A percentile compares a stretch with the other conserved stretches of the same genome.
These are phyloP conservation scores for Mucor piriformis DNA, from an alignment of 371 early-diverging fungal species.

Conservation along the genomic window DNA sequence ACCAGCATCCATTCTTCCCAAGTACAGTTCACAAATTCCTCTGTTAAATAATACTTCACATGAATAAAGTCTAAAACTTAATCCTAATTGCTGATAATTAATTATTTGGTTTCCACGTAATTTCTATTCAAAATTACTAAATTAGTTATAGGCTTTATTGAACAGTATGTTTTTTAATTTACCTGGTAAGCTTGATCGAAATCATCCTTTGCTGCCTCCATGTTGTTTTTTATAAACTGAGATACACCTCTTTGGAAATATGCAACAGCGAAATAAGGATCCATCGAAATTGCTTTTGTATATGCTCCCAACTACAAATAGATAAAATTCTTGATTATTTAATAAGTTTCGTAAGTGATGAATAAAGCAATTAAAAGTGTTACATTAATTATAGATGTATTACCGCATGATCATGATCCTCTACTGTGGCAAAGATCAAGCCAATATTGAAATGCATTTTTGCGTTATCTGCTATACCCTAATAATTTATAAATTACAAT, in stretches of 20 bases:
- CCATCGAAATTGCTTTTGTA: slow-evolving; percentile 72
- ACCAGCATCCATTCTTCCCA: slow-evolving; percentile 77
- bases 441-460: slow-evolving; percentile 97
- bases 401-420: slow-evolving; percentile 85
- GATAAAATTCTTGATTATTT: background rate
- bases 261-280: slow-evolving; percentile 89
- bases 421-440: slow-evolving; percentile 73
- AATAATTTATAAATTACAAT: slow-evolving; percentile 12
- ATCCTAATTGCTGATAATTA: slow-evolving; percentile 94
- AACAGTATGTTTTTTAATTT: background rate
- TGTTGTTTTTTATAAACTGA: slow-evolving; percentile 64
- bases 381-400: slow-evolving; percentile 19
- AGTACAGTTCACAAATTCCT: slow-evolving; percentile 79
- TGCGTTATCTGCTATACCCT: slow-evolving; percentile 88
- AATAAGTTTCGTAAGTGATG: background rate
- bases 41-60: slow-evolving; percentile 92
- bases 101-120: slow-evolving; percentile 88
- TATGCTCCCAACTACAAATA: slow-evolving; percentile 70
- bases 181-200: slow-evolving; percentile 68
- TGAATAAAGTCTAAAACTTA: slow-evolving; percentile 83
- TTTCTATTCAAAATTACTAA: slow-evolving; percentile 40
- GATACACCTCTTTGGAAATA: slow-evolving; percentile 91
- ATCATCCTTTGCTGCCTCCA: slow-evolving; percentile 73
- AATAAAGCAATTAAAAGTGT: background rate
- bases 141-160: slow-evolving; percentile 1